These are phyloP conservation scores for Leucosporidium creatinivorum DNA, from an alignment of 768 basidiomycete species.

Conservation along the genomic window DNA sequence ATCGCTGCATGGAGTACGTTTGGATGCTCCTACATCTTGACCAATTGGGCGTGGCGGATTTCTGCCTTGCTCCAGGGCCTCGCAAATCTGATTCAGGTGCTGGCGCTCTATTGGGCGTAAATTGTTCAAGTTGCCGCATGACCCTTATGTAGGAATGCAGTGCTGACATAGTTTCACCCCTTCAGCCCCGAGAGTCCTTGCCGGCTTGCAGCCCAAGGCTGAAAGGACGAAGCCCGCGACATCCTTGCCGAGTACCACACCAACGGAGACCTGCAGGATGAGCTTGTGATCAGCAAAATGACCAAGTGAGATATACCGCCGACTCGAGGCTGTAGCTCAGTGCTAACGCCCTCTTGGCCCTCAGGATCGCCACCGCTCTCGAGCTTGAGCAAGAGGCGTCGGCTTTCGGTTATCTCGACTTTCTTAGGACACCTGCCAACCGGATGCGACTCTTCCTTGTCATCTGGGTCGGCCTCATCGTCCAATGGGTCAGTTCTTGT, in stretches of 20 bases:
- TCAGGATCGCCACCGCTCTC: not conserved
- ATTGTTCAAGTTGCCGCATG: no score
- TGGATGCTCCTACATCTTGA: slow-evolving; percentile 1
- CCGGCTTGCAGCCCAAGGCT: slow-evolving; percentile 14
- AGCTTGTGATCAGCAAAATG: slow-evolving; percentile 14
- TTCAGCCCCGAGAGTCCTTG: slow-evolving; percentile 25
- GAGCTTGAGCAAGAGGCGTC: not conserved
- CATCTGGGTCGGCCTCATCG: slow-evolving; percentile 6
- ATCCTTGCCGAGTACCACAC: slow-evolving; percentile 16
- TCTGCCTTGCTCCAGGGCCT: slow-evolving; percentile 8
- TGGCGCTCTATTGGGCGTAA: slow-evolving; percentile 1
- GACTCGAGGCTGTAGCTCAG: no score
- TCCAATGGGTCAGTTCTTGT: not conserved
- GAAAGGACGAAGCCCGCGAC: slow-evolving; percentile 14
- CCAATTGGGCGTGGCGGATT: slow-evolving; percentile 14
- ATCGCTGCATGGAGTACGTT: slow-evolving; percentile 13
- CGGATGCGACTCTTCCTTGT: slow-evolving; percentile 21
- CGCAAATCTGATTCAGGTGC: slow-evolving; percentile 8
- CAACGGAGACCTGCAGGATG: slow-evolving; percentile 10
- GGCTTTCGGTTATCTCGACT: slow-evolving; percentile 3
- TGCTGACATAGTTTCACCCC: not conserved
- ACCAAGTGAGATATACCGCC: not conserved
- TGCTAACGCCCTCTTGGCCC: no score
- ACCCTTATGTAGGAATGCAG: not conserved
- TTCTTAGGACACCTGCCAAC: slow-evolving; percentile 18